Conservation (phyloP, 768 basidiomycete genomes). For the Naematelia aurantialba region DNA sequence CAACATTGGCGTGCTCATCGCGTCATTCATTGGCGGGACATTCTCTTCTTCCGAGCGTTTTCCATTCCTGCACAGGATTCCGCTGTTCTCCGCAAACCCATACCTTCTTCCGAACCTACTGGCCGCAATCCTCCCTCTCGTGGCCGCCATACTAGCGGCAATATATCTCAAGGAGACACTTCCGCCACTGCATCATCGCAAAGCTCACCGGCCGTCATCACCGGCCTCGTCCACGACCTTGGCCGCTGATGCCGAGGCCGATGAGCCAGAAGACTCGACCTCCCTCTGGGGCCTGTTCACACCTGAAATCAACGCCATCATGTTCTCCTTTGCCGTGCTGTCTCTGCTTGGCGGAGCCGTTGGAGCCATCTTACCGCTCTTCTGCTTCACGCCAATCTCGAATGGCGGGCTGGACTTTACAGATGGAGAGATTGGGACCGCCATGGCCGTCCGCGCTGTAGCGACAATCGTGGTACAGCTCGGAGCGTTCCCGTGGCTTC, state of each 20-base stretch:
- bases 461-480: constrained; percentile 32
- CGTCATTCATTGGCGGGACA: constrained; percentile 34
- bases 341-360: constrained; percentile 27
- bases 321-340: constrained; percentile 32
- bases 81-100: constrained; percentile 30
- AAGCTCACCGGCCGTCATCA: not conserved
- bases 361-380: constrained; percentile 30
- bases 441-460: constrained; percentile 29
- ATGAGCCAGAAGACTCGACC: not conserved
- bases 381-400: constrained; percentile 36
- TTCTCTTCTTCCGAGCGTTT: constrained; percentile 15
- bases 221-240: not conserved
- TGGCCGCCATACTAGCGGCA: constrained; percentile 21
- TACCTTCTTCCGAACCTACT: constrained; percentile 34
- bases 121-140: constrained; percentile 29
- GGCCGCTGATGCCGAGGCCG: not conserved
- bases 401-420: constrained; percentile 35
- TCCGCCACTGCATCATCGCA: constrained; percentile 11
- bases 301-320: constrained; percentile 27
- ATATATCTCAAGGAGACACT: constrained; percentile 39
- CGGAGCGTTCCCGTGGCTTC: constrained; percentile 32
- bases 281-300: constrained; percentile 22
- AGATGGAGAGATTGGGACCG: constrained; percentile 29
- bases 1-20: constrained; percentile 33
- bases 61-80: constrained; percentile 18